phyloP scores from a whole-genome alignment of 331 rosid species.

The Prunus yedoensis region DNA sequence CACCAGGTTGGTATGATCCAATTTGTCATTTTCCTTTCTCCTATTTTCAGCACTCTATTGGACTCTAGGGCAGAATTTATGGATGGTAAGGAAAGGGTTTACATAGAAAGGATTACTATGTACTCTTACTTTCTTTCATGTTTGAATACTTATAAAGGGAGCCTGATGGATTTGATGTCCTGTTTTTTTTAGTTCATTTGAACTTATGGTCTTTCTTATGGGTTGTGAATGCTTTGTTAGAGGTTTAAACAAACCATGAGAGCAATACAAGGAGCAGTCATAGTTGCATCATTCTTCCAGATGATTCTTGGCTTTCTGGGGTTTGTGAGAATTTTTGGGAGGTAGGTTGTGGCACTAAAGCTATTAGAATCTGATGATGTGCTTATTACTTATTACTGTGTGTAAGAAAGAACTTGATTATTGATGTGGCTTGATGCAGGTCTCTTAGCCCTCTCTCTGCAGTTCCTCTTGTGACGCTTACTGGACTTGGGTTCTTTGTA shows the following conservation, averaged over 20 bases:
- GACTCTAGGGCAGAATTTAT: background rate
- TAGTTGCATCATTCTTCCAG: constrained; percentile 66
- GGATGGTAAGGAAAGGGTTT: background rate
- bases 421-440: constrained; percentile 41
- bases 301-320: constrained; percentile 75
- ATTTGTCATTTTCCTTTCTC: background rate
- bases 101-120: background rate
- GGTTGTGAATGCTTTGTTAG: constrained; percentile 27
- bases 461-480: constrained; percentile 80
- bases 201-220: constrained; percentile 15
- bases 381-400: constrained; percentile 2
- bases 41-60: background rate
- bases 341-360: constrained; percentile 39
- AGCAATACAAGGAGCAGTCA: constrained; percentile 78
- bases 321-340: constrained; percentile 68
- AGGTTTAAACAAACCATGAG: constrained; percentile 69
- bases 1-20: constrained; percentile 51
- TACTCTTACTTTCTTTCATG: background rate
- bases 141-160: background rate
- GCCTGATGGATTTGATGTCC: background rate
- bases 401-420: constrained; percentile 20
- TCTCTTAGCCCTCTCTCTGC: constrained; percentile 79
- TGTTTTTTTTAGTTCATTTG: background rate
- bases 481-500: constrained; percentile 75
- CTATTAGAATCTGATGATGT: constrained; percentile 5